Conservation (phyloP, 2,329 filamentous ascomycete genomes). For the Cryphonectria nitschkei region DNA sequence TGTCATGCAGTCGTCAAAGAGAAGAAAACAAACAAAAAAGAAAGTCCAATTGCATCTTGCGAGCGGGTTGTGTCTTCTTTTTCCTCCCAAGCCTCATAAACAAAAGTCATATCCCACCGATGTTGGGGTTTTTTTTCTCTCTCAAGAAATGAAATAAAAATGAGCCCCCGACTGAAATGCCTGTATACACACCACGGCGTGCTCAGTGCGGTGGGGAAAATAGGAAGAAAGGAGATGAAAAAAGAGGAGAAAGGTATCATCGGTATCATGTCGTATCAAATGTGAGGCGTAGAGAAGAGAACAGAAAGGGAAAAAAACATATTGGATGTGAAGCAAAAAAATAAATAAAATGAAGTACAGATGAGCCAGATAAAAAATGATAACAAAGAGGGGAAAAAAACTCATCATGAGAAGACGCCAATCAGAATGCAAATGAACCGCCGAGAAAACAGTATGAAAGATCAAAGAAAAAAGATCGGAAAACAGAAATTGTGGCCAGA, state of each 20-base stretch:
- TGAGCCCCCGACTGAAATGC: slow-evolving; percentile 1
- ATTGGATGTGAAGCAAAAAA: not conserved
- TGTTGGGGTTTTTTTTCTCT: not conserved
- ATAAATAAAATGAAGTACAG: slow-evolving; percentile 22
- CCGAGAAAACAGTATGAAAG: slow-evolving; percentile 1
- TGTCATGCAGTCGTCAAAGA: not conserved
- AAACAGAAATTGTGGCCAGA: not conserved
- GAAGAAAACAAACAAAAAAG: not conserved
- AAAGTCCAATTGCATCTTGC: slow-evolving; percentile 21
- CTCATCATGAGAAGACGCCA: slow-evolving; percentile 19
- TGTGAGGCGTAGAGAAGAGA: slow-evolving; percentile 25
- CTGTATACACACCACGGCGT: slow-evolving; percentile 15
- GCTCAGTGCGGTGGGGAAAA: not conserved
- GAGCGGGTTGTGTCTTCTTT: slow-evolving; percentile 19
- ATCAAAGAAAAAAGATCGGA: slow-evolving; percentile 5
- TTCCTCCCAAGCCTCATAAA: slow-evolving; percentile 10
- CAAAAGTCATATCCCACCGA: not conserved
- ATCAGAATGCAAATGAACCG: slow-evolving; percentile 25
- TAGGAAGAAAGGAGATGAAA: slow-evolving; percentile 7
- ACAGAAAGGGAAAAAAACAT: slow-evolving; percentile 9
- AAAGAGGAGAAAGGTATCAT: slow-evolving; percentile 29
- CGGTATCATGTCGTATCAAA: slow-evolving; percentile 28
- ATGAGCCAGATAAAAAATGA: slow-evolving; percentile 17
- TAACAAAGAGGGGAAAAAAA: slow-evolving; percentile 20
- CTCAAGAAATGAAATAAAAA: not conserved